Conservation (phyloP, 805 yeast species). For the Metschnikowia shivogae region DNA sequence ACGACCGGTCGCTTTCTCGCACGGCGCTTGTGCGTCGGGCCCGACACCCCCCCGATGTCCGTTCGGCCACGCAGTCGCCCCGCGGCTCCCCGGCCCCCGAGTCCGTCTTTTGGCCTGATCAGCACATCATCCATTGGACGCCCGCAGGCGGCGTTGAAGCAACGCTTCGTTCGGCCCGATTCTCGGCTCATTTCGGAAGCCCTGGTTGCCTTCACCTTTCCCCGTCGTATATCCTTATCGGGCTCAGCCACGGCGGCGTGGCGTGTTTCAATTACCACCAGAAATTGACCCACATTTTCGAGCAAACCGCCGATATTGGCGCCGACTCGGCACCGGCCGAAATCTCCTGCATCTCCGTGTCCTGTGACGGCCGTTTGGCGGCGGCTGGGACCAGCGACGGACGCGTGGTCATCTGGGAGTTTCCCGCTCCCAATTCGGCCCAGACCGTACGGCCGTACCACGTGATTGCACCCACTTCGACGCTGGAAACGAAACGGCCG, state of each 20-base stretch:
- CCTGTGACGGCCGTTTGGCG: constrained; percentile 64
- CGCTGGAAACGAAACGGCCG: not conserved
- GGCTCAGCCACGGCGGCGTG: constrained; percentile 65
- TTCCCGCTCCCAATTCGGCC: constrained; percentile 14
- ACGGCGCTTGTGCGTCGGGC: constrained; percentile 12
- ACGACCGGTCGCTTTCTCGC: constrained; percentile 36
- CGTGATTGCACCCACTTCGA: constrained; percentile 11
- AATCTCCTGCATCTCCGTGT: constrained; percentile 54
- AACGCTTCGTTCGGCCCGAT: constrained; percentile 21
- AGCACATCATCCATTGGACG: constrained; percentile 25
- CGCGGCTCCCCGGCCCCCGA: not conserved
- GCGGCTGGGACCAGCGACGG: constrained; percentile 72
- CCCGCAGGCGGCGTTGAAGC: constrained; percentile 19
- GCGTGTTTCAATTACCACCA: constrained; percentile 70
- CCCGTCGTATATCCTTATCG: constrained; percentile 49
- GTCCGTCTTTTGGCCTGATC: not conserved
- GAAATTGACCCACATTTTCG: constrained; percentile 42
- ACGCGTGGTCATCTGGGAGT: constrained; percentile 63
- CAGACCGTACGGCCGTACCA: constrained; percentile 2
- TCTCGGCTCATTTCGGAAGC: constrained; percentile 22
- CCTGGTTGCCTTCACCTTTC: constrained; percentile 23
- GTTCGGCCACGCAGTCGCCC: not conserved
- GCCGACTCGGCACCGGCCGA: constrained; percentile 1
- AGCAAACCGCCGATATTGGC: not conserved
- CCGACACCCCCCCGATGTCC: not conserved